Percentiles rank a stretch among this genome's conserved stretches.
Conservation (phyloP, 495 filamentous ascomycete species). For the Neurospora sublineolata region DNA sequence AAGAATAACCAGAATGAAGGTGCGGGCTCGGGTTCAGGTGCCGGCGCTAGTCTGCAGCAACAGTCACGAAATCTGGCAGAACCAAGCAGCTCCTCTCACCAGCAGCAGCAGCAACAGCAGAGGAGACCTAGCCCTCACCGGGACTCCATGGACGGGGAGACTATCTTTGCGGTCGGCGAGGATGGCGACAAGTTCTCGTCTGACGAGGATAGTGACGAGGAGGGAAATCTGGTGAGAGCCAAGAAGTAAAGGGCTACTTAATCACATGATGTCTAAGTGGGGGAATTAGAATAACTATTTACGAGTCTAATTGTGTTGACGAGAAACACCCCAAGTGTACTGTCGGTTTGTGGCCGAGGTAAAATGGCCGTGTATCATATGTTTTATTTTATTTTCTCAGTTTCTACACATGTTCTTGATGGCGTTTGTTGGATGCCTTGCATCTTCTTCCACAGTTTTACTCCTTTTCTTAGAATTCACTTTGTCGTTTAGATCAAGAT, state of each 20-base stretch:
- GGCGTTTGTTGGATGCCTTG: not conserved
- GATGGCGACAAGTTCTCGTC: slow-evolving; percentile 56
- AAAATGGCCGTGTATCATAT: not conserved
- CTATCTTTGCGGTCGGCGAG: slow-evolving; percentile 87
- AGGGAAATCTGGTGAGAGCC: slow-evolving; percentile 50
- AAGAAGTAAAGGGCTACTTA: slow-evolving; percentile 20
- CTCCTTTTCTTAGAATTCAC: not conserved
- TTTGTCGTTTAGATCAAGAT: not conserved
- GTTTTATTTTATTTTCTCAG: not conserved
- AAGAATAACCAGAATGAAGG: not conserved
- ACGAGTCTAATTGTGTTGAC: not conserved
- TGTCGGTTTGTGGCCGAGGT: not conserved
- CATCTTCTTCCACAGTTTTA: not conserved
- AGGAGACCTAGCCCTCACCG: slow-evolving; percentile 34
- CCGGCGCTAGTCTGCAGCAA: not conserved
- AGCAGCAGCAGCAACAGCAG: slow-evolving; percentile 5
- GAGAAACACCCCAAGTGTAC: not conserved
- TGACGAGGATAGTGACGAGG: slow-evolving; percentile 47
- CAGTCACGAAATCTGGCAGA: not conserved
- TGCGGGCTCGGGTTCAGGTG: not conserved
- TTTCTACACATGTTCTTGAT: not conserved
- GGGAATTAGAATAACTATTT: not conserved
- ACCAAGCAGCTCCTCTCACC: slow-evolving; percentile 6
- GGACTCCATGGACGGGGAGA: slow-evolving; percentile 79
- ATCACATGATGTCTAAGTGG: not conserved